These are phyloP conservation scores for Kodamaea plutei DNA, from an alignment of 1,139 yeast genomes.

Conservation along the genomic window DNA sequence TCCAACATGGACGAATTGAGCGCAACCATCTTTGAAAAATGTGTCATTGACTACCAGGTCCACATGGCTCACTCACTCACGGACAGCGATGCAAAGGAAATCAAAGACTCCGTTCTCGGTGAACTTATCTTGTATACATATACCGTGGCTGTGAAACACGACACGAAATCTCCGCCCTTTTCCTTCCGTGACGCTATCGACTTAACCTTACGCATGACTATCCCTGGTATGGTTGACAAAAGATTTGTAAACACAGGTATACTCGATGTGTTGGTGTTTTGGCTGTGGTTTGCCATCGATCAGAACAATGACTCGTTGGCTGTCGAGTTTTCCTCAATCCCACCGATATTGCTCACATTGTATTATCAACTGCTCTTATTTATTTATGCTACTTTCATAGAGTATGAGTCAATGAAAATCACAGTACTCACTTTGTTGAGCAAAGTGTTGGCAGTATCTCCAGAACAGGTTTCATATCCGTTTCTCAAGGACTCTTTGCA, in stretches of 20 bases:
- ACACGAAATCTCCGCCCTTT: slow-evolving; percentile 15
- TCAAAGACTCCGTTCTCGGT: slow-evolving; percentile 32
- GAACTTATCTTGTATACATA: slow-evolving; percentile 27
- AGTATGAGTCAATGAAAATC: slow-evolving; percentile 21
- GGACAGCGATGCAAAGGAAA: slow-evolving; percentile 21
- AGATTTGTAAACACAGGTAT: slow-evolving; percentile 20
- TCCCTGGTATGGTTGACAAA: slow-evolving; percentile 36
- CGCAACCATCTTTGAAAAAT: slow-evolving; percentile 27
- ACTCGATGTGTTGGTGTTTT: slow-evolving; percentile 31
- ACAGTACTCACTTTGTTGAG: slow-evolving; percentile 48
- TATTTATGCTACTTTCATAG: slow-evolving; percentile 14
- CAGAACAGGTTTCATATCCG: slow-evolving; percentile 53
- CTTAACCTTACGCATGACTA: slow-evolving; percentile 28
- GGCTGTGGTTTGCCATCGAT: slow-evolving; percentile 40
- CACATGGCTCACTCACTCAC: slow-evolving; percentile 25
- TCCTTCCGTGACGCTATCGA: slow-evolving; percentile 33
- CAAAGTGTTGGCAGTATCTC: slow-evolving; percentile 50
- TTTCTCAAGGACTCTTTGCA: slow-evolving; percentile 64
- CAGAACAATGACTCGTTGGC: slow-evolving; percentile 18
- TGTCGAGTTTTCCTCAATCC: slow-evolving; percentile 30
- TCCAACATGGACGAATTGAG: slow-evolving; percentile 9
- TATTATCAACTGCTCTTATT: slow-evolving; percentile 35
- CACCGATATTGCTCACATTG: slow-evolving; percentile 26
- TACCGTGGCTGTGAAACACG: slow-evolving; percentile 12
- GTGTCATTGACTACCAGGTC: slow-evolving; percentile 33